phyloP scores from a whole-genome alignment of 2,329 filamentous ascomycete species.

The Calonectria honghensis region DNA sequence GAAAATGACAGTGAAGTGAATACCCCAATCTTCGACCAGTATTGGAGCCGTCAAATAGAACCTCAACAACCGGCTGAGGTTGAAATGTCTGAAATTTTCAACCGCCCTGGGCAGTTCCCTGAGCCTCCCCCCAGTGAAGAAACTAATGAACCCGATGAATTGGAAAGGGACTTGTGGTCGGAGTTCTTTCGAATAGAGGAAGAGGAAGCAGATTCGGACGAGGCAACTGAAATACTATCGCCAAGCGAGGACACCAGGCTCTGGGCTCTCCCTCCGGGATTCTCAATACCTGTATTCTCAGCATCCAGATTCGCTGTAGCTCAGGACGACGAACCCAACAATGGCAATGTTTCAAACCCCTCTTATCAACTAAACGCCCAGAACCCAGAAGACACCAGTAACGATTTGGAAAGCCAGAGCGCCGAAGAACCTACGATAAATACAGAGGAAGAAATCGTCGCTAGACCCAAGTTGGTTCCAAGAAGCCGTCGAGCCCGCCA shows the following conservation, averaged over 20 bases:
- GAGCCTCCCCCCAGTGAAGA: neutral
- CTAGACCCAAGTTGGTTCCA: neutral
- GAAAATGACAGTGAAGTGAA: neutral
- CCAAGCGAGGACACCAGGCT: neutral
- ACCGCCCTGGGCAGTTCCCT: neutral
- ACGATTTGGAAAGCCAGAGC: neutral
- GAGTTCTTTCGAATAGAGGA: neutral
- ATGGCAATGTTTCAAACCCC: neutral
- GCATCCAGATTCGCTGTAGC: too few relatives aligned
- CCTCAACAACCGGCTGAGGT: neutral
- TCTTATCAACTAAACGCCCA: neutral
- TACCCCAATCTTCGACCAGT: neutral
- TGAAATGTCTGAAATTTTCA: neutral
- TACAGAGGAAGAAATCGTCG: conserved; percentile 9
- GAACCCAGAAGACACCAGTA: neutral
- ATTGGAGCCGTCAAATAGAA: neutral
- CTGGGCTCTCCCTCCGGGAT: neutral
- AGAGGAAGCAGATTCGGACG: neutral
- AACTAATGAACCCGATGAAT: neutral
- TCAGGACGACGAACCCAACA: neutral
- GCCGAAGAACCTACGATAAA: neutral
- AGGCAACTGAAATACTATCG: neutral
- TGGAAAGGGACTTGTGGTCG: neutral
- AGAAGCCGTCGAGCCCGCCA: neutral
- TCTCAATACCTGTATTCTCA: neutral